Evolutionary conservation across 1,284 basidiomycete genomes (phyloP), one percentile per base, ranked within the genome.

Genomic region (Trichosporon sp.): DNA sequence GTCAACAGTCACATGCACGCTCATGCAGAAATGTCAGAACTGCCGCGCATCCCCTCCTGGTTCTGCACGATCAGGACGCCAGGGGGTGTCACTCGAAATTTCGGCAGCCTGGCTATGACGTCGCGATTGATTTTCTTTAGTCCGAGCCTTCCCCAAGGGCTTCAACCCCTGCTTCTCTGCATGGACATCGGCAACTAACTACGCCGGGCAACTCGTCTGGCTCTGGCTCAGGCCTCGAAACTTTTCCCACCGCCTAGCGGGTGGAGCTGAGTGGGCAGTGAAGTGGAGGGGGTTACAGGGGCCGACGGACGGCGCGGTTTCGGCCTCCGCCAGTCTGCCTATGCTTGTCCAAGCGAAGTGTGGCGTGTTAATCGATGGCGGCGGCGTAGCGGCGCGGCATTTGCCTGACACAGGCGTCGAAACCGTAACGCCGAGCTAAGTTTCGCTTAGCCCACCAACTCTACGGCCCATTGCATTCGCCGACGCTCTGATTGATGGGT

Each of bases 61-160:
- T 26, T 11, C 38, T 11, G 38, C 38, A 26, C 1, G 26, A 26
- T 10, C 38, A 40, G 38, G 19, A 54, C 51, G 19, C 21, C n/a
- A 21, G 51, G 21, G 26, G 51, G 26, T 54, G 51, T 54, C 51
- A 54, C 51, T 48, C 7, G 51, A 54, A 54, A 54, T 54, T 54
- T 54, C 51, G 51, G 21, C 51, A 4, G 51, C 19, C 19, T 1
- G n/a, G 3, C 16, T 54, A 54, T 54, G 51, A 54, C 51, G 51
- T 54, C 51, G 51, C 51, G 51, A 54, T 4, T 54, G 51, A 54
- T 54, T 54, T 54, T 54, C 51, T 54, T 54, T 26, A 26, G 51
- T 11, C 51, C 51, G 51, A 54, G 3, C 51, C 21, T 26, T 54
- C 51, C 46, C 21, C 14, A 26, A n/a, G 7, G n/a, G 16, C 16